Percentiles rank a stretch among this genome's conserved stretches.
Conservation (phyloP, 2,329 filamentous ascomycete species). For the Aspergillus neoniger region DNA sequence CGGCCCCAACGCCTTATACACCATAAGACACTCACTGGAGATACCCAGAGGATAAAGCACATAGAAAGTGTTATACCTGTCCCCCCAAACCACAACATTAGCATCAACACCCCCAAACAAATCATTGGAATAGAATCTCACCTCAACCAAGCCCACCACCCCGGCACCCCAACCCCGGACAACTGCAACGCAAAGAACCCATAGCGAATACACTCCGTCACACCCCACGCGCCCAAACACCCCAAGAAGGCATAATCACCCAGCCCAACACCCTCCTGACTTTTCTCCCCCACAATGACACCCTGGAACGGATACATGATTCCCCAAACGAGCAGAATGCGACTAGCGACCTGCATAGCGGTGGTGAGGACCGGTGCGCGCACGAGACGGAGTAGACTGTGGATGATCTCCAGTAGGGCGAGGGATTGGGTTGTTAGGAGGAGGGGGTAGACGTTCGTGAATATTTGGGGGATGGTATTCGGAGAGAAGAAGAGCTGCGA, state of each 20-base stretch:
- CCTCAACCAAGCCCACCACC: conserved; percentile 66
- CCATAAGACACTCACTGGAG: conserved; percentile 78
- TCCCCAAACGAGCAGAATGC: conserved; percentile 86
- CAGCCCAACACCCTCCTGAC: conserved; percentile 54
- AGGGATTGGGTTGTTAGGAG: conserved; percentile 73
- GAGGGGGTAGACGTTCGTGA: conserved; percentile 50
- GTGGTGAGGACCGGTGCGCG: conserved; percentile 84
- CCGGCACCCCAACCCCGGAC: conserved; percentile 59
- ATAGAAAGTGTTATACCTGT: conserved; percentile 81
- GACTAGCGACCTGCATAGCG: conserved; percentile 82
- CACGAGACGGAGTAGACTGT: conserved; percentile 78
- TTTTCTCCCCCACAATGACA: conserved; percentile 45
- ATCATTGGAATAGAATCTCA: no score
- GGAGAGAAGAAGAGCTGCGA: conserved; percentile 49
- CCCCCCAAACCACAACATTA: conserved; percentile 5
- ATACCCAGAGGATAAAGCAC: conserved; percentile 92
- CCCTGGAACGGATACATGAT: conserved; percentile 74
- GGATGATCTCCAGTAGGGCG: conserved; percentile 79
- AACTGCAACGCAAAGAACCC: conserved; percentile 78
- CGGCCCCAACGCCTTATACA: conserved; percentile 67
- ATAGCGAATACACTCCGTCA: conserved; percentile 93
- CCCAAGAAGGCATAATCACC: conserved; percentile 49
- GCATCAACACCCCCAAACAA: background rate
- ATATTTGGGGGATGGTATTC: conserved; percentile 47
- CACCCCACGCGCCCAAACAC: conserved; percentile 75